Evolutionary conservation across 306 rosid species (phyloP), one percentile per base, ranked within the genome.

Genomic region (Sesbania bispinosa): DNA sequence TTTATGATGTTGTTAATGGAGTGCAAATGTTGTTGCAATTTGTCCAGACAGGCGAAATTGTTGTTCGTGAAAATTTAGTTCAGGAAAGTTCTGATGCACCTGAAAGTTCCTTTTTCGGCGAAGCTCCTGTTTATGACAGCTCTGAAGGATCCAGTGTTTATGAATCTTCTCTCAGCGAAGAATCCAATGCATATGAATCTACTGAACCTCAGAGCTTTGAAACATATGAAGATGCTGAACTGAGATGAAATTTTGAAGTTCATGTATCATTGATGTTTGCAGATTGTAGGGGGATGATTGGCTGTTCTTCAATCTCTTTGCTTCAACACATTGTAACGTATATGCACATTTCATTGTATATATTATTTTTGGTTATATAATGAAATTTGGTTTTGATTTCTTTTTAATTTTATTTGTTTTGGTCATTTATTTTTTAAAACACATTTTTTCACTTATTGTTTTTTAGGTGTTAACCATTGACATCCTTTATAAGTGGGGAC

Each of bases 1-100:
- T 81, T 8, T 88, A 91, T 82, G 97, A 89, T 67, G 96, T 89
- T 73, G 67, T 82, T 27, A 91, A 85, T 78, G 97, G 90, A 57
- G 78, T 88, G 73, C 89, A 83, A 76, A 68, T 77, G 74, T 30
- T 91, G 76, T 67, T 86, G 54, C 80, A 64, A 35, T 78, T 83
- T 78, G 80, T 79, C 77, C 72, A 74, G 47, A 73, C 82, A 0
- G 86, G 62, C 19, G 88, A 71, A 57, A 65, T 61, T 74, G 83
- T 69, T 75, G 87, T 80, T 78, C 50, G 2, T 10, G 77, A 83
- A 77, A 35, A 69, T 11, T 57, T 66, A 66, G 85, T 69, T 74
- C 30, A 46, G 9, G 83, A 82, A 62, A 80, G 35, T 42, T 86
- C 73, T 36, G 84, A 83, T 76, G 69, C 52, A 42, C 50, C 75